Conservation (phyloP, 306 rosid species). For the Malus orientalis region DNA sequence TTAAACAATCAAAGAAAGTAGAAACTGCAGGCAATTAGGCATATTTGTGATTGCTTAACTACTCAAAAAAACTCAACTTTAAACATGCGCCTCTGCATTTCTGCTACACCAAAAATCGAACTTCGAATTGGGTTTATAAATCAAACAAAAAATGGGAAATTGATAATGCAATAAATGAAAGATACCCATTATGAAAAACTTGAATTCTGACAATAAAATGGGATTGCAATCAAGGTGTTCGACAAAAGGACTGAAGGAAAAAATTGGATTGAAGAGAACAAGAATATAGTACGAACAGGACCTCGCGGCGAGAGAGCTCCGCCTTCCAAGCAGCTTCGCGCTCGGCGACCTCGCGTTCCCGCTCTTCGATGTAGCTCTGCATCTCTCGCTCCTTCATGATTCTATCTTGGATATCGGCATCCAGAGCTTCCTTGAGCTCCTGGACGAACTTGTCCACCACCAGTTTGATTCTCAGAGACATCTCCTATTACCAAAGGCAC, state of each 20-base stretch:
- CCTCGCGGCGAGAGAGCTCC: constrained; percentile 99
- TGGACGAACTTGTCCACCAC: constrained; percentile 94
- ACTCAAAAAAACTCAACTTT: background rate
- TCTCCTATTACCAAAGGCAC: background rate
- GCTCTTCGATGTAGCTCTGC: constrained; percentile 96
- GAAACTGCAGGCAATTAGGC: background rate
- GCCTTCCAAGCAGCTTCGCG: constrained; percentile 99
- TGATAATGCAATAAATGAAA: background rate
- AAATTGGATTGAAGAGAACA: background rate
- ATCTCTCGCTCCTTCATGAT: constrained; percentile 98
- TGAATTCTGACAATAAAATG: background rate
- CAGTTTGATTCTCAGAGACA: constrained; percentile 85
- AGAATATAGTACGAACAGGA: constrained; percentile 2
- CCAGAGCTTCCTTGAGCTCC: constrained; percentile 91
- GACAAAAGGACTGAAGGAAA: background rate
- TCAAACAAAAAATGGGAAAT: background rate
- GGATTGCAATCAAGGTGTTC: background rate
- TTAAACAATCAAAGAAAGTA: background rate
- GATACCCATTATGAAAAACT: background rate
- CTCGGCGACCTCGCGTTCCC: constrained; percentile 98
- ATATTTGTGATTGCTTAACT: background rate
- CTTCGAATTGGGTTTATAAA: background rate
- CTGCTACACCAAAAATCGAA: background rate
- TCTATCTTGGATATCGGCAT: constrained; percentile 90
- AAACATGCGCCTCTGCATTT: background rate